phyloP scores from a whole-genome alignment of 805 yeast genomes.

The Suhomyces xylopsoci region DNA sequence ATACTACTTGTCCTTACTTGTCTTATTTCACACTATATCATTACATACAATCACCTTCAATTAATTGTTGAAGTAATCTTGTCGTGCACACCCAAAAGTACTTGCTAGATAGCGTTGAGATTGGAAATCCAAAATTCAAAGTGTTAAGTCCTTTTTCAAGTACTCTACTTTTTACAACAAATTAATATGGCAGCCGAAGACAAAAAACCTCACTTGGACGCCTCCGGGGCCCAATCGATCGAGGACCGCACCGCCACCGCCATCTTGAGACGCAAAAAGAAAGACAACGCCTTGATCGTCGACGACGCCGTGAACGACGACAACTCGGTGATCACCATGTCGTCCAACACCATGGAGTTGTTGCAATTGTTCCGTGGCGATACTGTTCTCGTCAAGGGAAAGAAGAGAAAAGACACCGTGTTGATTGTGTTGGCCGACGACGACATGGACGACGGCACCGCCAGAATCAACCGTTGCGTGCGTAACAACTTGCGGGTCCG shows the following conservation, averaged over 20 bases:
- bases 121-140: not conserved
- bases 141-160: not conserved
- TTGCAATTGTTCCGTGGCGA: slow-evolving; percentile 96
- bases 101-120: slow-evolving; percentile 3
- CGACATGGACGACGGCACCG: slow-evolving; percentile 93
- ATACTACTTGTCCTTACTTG: too few species aligned
- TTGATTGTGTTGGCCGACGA: slow-evolving; percentile 94
- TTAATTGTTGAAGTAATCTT: too few species aligned
- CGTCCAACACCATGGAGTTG: slow-evolving; percentile 91
- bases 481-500: slow-evolving; percentile 93
- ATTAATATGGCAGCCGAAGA: slow-evolving; percentile 10
- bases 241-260: slow-evolving; percentile 92
- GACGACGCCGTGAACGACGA: slow-evolving; percentile 98
- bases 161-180: not conserved
- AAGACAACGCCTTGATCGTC: slow-evolving; percentile 89
- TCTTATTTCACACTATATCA: too few species aligned
- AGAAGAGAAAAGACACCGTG: slow-evolving; percentile 96
- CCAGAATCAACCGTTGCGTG: slow-evolving; percentile 91
- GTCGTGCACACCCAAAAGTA: not conserved
- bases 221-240: slow-evolving; percentile 60
- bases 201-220: slow-evolving; percentile 44
- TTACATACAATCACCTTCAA: too few species aligned
- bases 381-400: slow-evolving; percentile 95
- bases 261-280: slow-evolving; percentile 94
- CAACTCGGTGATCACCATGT: slow-evolving; percentile 93